Evolutionary conservation across 176 grass and related monocot species (phyloP), one percentile per base, ranked within the genome.

Genomic region (Zoysia japonica): DNA sequence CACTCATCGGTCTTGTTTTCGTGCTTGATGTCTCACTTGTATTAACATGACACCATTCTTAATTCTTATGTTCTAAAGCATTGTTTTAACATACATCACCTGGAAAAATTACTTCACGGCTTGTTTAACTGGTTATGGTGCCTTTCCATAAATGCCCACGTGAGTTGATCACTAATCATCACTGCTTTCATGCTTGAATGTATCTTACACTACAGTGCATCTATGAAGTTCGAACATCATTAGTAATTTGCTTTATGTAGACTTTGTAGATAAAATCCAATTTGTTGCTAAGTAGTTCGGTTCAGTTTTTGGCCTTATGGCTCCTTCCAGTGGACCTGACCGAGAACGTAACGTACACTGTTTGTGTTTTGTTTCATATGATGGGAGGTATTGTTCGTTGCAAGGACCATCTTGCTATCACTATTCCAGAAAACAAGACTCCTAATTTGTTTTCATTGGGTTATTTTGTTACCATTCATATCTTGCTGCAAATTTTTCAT

Each of bases 11-110:
- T 8, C 67, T 12, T 11, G 15, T 17, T 77, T 48, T 82, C 41
- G 39, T 77, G 85, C 65, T 54, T 37, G 5, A 74, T 65, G 37
- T 44, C 57, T 73, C 44, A 10, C 9, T 44, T 67, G 53, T 75
- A 43, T 10, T 61, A n/a, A 28, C 19, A 61, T 61, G 57, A 57
- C 55, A 57, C 19, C 14, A 28, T 28, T 28, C 28, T 28, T 28
- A 28, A 28, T 28, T 65, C 65, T 40, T 28, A 28, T 9, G 45
- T 28, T 28, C 9, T 75, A 54, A 61, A 61, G 57, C 57, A 28
- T 61, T 28, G 19, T 61, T 61, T 11, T 36, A 61, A 9, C 59
- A 61, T 57, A 50, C 2, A 53, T 51, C 8, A 60, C 36, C 42
- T 62, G 16, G 15, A 19, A 7, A 68, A 28, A 16, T 3, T 70